Percentiles rank a stretch among this genome's conserved stretches.
These are phyloP conservation scores for Claviceps paspali DNA, from an alignment of 2,329 filamentous ascomycete genomes.

Conservation along the genomic window DNA sequence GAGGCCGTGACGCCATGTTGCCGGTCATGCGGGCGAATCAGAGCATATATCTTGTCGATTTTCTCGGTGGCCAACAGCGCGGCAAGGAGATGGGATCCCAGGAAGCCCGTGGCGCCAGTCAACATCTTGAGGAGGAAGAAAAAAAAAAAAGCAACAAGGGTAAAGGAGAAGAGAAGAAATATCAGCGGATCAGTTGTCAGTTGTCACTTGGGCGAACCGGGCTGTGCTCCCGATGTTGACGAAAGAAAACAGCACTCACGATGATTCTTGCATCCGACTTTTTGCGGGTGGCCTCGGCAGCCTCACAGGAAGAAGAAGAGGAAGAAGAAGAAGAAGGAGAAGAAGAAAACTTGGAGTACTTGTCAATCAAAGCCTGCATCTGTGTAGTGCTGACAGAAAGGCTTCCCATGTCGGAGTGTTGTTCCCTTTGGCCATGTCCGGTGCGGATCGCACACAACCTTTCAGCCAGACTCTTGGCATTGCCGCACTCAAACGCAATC, in stretches of 20 bases:
- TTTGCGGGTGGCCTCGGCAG: no score
- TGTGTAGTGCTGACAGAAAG: neutral
- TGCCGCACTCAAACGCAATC: slow-evolving; percentile 42
- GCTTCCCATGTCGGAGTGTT: no score
- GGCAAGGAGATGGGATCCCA: slow-evolving; percentile 45
- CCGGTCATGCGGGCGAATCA: slow-evolving; percentile 27
- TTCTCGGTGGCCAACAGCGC: slow-evolving; percentile 43
- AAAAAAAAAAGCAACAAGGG: neutral
- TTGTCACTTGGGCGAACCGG: no score
- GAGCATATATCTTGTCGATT: slow-evolving; percentile 35
- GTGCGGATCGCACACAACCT: neutral
- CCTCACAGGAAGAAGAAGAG: neutral
- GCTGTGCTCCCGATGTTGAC: no score
- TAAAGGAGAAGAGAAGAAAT: no score
- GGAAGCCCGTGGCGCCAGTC: slow-evolving; percentile 49
- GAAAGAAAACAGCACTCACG: neutral
- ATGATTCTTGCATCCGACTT: neutral
- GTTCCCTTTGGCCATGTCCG: neutral
- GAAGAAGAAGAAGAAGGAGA: neutral
- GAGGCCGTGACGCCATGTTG: neutral
- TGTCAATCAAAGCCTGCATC: neutral
- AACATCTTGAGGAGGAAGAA: slow-evolving; percentile 14
- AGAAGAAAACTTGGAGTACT: neutral
- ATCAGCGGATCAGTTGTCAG: no score
- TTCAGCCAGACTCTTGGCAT: slow-evolving; percentile 18